Percentiles rank a stretch among this genome's conserved stretches.
phyloP scores from a whole-genome alignment of 306 rosid species.

The Gleditsia sinensis region DNA sequence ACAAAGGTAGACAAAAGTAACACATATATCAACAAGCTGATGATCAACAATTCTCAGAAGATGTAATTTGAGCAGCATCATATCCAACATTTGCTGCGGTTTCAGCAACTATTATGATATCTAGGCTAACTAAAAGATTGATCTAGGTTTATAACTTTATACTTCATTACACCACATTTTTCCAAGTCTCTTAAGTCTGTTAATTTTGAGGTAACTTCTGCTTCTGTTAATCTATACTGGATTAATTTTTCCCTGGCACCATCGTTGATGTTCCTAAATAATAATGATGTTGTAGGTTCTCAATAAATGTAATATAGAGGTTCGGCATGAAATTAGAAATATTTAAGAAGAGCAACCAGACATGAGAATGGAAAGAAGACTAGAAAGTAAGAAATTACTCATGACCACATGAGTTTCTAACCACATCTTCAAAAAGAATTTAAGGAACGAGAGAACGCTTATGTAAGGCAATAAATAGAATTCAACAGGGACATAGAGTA shows the following conservation, averaged over 20 bases:
- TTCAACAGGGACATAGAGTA: constrained; percentile 4
- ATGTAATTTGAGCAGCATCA: constrained; percentile 9
- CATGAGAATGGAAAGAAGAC: constrained; percentile 4
- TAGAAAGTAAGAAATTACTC: neutral
- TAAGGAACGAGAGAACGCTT: neutral
- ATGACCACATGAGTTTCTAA: constrained; percentile 11
- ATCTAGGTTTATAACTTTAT: neutral
- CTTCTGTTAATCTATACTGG: neutral
- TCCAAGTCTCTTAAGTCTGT: constrained; percentile 13
- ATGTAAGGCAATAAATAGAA: neutral
- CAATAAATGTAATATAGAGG: constrained; percentile 16
- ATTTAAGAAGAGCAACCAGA: neutral
- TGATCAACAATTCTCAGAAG: neutral
- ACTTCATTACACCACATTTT: neutral
- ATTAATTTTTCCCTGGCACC: neutral
- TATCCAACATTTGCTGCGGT: constrained; percentile 17
- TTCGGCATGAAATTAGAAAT: neutral
- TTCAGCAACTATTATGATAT: constrained; percentile 13
- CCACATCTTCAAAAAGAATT: constrained; percentile 9
- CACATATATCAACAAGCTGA: neutral
- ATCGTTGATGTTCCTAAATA: constrained; percentile 21
- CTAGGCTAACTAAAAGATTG: constrained; percentile 10
- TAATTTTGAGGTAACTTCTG: constrained; percentile 6
- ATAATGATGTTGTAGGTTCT: neutral
- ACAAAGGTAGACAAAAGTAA: neutral